These are phyloP conservation scores for Metschnikowia peoriensis DNA, from an alignment of 805 yeast genomes.

Conservation along the genomic window DNA sequence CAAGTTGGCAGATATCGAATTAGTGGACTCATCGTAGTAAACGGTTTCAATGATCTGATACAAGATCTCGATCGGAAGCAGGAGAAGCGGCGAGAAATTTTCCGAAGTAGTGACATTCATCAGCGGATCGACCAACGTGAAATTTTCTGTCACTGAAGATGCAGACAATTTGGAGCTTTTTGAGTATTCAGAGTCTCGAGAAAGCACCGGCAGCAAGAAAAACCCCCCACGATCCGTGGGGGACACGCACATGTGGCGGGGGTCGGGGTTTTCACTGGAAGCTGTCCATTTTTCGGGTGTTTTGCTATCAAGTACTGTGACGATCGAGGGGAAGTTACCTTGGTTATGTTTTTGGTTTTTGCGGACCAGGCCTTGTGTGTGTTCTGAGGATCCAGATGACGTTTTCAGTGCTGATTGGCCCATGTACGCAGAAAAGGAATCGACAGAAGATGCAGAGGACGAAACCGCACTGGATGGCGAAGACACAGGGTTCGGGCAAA, in stretches of 20 bases:
- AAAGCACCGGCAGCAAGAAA: constrained; percentile 20
- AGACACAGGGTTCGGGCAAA: not conserved
- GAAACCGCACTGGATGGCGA: not conserved
- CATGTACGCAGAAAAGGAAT: constrained; percentile 12
- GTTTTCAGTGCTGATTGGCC: constrained; percentile 18
- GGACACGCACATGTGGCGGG: constrained; percentile 8
- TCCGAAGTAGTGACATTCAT: constrained; percentile 11
- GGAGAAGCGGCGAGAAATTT: constrained; percentile 22
- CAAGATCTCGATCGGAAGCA: constrained; percentile 56
- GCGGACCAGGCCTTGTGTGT: not conserved
- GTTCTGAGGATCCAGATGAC: not conserved
- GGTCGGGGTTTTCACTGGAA: not conserved
- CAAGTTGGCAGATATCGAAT: constrained; percentile 50
- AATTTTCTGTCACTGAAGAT: constrained; percentile 18
- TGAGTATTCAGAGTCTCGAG: constrained; percentile 12
- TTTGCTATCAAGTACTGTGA: constrained; percentile 12
- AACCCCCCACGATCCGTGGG: constrained; percentile 17
- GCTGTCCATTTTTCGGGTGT: constrained; percentile 2
- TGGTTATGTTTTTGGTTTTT: not conserved
- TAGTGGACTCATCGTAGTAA: constrained; percentile 51
- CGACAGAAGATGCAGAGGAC: constrained; percentile 1
- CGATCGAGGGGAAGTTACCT: constrained; percentile 11
- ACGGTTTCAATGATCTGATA: constrained; percentile 55
- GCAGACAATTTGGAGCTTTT: constrained; percentile 9
- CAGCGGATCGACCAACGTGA: constrained; percentile 18